Conservation (phyloP, 2,329 filamentous ascomycete species). For the Epichloe scottii region DNA sequence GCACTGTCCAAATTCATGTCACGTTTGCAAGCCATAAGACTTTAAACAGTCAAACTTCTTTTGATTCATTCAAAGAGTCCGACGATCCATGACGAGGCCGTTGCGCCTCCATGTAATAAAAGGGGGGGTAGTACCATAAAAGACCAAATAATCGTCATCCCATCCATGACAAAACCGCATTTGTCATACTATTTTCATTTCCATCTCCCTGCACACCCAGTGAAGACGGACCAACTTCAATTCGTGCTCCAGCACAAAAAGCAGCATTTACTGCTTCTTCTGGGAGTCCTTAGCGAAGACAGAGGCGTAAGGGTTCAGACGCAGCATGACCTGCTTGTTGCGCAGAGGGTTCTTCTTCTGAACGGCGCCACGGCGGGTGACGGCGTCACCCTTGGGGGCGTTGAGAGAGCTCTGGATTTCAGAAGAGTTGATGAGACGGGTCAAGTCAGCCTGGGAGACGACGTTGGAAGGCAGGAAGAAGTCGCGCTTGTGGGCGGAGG, state of each 20-base stretch:
- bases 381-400: conserved; percentile 77
- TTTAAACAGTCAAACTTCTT: conserved; percentile 17
- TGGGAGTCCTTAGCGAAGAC: conserved; percentile 63
- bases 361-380: conserved; percentile 79
- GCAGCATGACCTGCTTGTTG: conserved; percentile 98
- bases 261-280: conserved; percentile 23
- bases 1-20: neutral
- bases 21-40: neutral
- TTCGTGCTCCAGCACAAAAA: neutral
- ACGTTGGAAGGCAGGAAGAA: conserved; percentile 91
- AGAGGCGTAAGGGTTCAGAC: conserved; percentile 95
- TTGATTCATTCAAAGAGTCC: conserved; percentile 23
- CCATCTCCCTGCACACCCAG: conserved; percentile 27
- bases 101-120: conserved; percentile 19
- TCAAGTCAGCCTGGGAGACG: conserved; percentile 87
- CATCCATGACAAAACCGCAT: neutral
- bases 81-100: conserved; percentile 22
- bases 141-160: neutral
- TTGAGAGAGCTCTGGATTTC: conserved; percentile 95
- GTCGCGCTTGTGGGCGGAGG: conserved; percentile 95
- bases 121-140: neutral
- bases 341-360: conserved; percentile 99
- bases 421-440: conserved; percentile 97
- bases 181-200: neutral
- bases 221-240: conserved; percentile 12